Base-by-base conservation (phyloP, 2,329 filamentous ascomycete genomes). In the Ampelomyces quisqualis region DNA sequence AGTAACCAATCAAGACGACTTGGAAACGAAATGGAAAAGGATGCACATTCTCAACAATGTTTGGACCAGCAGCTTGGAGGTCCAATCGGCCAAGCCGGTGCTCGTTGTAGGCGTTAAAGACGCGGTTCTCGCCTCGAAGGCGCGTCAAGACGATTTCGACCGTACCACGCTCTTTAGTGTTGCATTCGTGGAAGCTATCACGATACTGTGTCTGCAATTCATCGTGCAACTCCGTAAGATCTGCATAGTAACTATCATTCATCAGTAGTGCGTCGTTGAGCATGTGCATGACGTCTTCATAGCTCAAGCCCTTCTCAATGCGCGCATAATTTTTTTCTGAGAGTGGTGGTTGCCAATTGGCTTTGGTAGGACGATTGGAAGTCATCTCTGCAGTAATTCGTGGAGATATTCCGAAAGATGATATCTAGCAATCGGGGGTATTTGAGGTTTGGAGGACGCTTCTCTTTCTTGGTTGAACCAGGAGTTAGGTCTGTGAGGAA, bases 31-130 rank as follows among this genome's bases (percentile, higher is more conserved):
- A 28, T 8, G 13, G 3, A 10, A 28, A 14, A 7, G 6, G 26
- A 6, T 11, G 6, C 7, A 13, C 26, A 14, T 11, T 14, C n/a
- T 28, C 26, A 5, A 13, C 26, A 14, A 14, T 11, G n/a, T 11
- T 14, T 14, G 26, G 26, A 14, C 13, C 26, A 14, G 26, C 26
- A 11, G 13, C 3, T 6, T 28, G 26, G n/a, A 28, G 15, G 15
- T 29, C 14, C 8, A 33, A 37, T 7, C 40, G 31, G 7, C 43
- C 43, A 3, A 54, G 28, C n/a, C 53, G 44, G 28, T 49, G 43
- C 19, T 41, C 44, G 20, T 54, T 55, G 27, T 46, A 51, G 6
- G 43, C 47, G 11, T 43, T 27, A 8, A 57, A n/a, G 8, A 40
- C 24, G 1, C 2, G 10, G 7, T 29, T 26, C 35, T 57, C 53